Base-by-base conservation (phyloP, 2,329 filamentous ascomycete genomes). In the Colletotrichum theobromicola region DNA sequence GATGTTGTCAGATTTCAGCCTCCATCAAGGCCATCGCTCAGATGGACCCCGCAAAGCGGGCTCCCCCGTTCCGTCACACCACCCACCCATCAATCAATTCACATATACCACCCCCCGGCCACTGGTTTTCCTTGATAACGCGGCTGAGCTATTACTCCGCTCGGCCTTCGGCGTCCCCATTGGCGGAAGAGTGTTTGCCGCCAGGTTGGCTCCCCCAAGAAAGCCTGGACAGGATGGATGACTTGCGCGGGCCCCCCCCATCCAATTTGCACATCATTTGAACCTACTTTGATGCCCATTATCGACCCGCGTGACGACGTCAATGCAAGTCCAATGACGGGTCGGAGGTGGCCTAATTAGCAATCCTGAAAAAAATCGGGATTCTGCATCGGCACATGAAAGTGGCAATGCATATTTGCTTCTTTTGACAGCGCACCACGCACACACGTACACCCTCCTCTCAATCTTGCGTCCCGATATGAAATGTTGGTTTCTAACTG, bases 181-280 rank as follows among this genome's bases (percentile, higher is more conserved):
- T 68, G 55, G 66, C 66, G 66, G 55, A 68, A 61, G 35, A 68
- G 66, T 67, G 53, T 61, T 61, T 50, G 55, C 37, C 55, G 66
- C 37, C 55, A 50, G 55, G 28, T 34, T 32, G n/a, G 9, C 16
- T 28, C 30, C 15, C n/a, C 42, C 42, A 50, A 50, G 18, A 26
- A 57, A n/a, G n/a, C n/a, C n/a, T n/a, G n/a, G n/a, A n/a, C n/a
- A n/a, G n/a, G 63, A 9, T 34, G 16, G 34, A n/a, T 35, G 26
- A 24, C 21, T 6, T 42, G 42, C 42, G 42, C 42, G n/a, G 4
- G 50, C 26, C 55, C 53, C 55, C 26, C 55, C 53, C 55, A 61
- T 21, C 55, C 32, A n/a, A 24, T 21, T 42, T 26, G 55, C 35
- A 32, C 57, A 32, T 61, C 57, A 28, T 26, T 26, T 57, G 53